Conservation (phyloP, 257 asterid species). For the Fraxinus americana region DNA sequence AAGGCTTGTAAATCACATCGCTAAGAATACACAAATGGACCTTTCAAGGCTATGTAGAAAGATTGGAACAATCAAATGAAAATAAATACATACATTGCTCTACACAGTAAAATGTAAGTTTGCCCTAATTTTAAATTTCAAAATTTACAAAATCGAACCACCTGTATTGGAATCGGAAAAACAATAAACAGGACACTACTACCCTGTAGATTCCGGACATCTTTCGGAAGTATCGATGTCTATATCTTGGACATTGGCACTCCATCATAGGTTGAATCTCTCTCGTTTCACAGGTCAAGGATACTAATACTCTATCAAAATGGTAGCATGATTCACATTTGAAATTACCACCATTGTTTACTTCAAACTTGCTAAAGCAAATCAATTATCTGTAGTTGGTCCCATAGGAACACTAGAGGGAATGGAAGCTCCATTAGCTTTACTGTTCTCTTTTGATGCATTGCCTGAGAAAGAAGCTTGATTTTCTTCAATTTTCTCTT, state of each 20-base stretch:
- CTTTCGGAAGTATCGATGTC: no score
- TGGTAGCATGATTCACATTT: neutral
- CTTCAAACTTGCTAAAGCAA: slow-evolving; percentile 27
- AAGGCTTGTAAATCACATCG: neutral
- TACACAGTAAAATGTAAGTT: neutral
- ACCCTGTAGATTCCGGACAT: no score
- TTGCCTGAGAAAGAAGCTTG: slow-evolving; percentile 36
- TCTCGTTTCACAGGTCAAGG: neutral
- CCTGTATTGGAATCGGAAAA: no score
- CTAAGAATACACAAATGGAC: no score
- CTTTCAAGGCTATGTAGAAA: neutral
- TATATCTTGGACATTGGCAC: neutral
- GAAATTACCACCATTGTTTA: neutral
- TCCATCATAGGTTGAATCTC: no score
- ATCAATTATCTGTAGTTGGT: slow-evolving; percentile 29
- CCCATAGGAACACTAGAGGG: slow-evolving; percentile 8
- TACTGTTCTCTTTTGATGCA: slow-evolving; percentile 29
- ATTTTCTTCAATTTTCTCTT: slow-evolving; percentile 32
- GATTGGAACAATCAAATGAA: neutral
- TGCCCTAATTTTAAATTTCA: neutral
- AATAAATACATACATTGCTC: neutral
- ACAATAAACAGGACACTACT: no score
- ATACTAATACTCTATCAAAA: neutral
- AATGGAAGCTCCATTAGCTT: slow-evolving; percentile 29
- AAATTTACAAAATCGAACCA: neutral